These are phyloP conservation scores for Russula lepida DNA, from an alignment of 768 basidiomycete species.

Conservation along the genomic window DNA sequence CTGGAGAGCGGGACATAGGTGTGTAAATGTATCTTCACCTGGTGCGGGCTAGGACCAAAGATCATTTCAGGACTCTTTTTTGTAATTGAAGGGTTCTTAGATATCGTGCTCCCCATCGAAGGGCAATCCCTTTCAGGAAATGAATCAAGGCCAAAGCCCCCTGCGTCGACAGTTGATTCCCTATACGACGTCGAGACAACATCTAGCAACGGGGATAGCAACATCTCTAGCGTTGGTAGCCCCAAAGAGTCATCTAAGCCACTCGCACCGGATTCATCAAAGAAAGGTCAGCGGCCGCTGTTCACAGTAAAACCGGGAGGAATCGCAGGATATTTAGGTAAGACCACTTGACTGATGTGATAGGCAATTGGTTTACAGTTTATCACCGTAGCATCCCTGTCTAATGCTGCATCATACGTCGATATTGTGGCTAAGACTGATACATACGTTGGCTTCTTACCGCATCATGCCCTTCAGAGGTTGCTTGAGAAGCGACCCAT, in stretches of 20 bases:
- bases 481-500: constrained; percentile 92
- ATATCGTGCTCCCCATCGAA: constrained; percentile 69
- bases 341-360: constrained; percentile 15
- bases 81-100: constrained; percentile 92
- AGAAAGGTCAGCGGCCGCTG: constrained; percentile 49
- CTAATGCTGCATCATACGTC: constrained; percentile 89
- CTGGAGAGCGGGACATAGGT: constrained; percentile 88
- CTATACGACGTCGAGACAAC: constrained; percentile 15
- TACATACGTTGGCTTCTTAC: constrained; percentile 94
- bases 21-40: constrained; percentile 6
- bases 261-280: constrained; percentile 26
- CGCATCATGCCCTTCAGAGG: constrained; percentile 78
- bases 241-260: constrained; percentile 10
- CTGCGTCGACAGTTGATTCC: constrained; percentile 9
- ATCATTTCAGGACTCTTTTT: constrained; percentile 65
- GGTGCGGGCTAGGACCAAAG: background rate
- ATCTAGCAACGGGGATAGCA: constrained; percentile 12
- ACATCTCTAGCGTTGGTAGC: constrained; percentile 9
- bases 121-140: constrained; percentile 11
- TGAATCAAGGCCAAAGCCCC: constrained; percentile 11
- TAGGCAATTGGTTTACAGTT: background rate
- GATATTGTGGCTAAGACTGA: constrained; percentile 97
- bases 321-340: constrained; percentile 92
- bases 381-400: constrained; percentile 62
- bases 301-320: constrained; percentile 97